phyloP scores from a whole-genome alignment of 257 asterid genomes.

The Solanum etuberosum region DNA sequence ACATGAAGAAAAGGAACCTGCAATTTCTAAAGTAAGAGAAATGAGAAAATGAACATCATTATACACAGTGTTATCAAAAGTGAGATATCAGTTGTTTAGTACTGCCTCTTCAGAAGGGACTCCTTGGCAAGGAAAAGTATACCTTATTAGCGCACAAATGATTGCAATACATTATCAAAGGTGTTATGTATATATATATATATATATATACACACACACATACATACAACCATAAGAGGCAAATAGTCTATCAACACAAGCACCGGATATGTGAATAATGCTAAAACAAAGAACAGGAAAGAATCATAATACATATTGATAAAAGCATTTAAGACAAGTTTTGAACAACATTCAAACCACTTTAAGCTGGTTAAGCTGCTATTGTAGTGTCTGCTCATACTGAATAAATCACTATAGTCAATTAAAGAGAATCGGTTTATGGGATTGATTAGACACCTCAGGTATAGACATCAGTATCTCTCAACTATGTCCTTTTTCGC shows the following conservation, averaged over 20 bases:
- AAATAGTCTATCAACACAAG: neutral
- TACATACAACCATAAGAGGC: neutral
- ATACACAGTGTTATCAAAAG: neutral
- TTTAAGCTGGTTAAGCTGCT: neutral
- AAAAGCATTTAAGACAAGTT: neutral
- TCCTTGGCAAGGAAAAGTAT: neutral
- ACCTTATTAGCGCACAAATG: neutral
- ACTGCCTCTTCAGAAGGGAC: neutral
- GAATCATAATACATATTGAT: neutral
- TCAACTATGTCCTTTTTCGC: neutral
- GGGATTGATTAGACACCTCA: neutral
- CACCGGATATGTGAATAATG: neutral
- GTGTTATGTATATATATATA: neutral
- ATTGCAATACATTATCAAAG: neutral
- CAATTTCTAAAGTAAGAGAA: neutral
- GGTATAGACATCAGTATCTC: neutral
- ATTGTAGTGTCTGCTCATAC: neutral
- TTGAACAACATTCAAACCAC: neutral
- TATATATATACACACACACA: neutral
- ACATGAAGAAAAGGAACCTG: neutral
- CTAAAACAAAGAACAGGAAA: neutral
- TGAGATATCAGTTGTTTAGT: neutral
- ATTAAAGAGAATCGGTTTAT: neutral
- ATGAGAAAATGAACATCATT: neutral
- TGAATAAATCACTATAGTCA: neutral